These are phyloP conservation scores for Pleurotus sapidus DNA, from an alignment of 768 basidiomycete species.

Conservation along the genomic window DNA sequence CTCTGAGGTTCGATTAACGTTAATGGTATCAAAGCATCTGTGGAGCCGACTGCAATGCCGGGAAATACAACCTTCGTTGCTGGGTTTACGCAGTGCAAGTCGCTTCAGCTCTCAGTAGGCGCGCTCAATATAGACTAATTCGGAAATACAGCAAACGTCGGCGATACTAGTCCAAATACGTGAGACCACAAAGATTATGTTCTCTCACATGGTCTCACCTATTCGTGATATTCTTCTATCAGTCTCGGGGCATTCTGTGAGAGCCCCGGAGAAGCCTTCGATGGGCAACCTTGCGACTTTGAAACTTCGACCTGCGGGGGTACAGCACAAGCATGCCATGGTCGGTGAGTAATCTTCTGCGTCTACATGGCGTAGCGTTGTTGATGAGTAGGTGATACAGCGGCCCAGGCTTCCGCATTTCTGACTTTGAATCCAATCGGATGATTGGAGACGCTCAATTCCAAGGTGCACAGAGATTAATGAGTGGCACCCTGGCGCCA, in stretches of 20 bases:
- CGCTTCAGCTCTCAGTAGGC: slow-evolving; percentile 3
- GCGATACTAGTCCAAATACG: slow-evolving; percentile 81
- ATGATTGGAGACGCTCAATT: slow-evolving; percentile 73
- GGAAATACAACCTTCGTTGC: slow-evolving; percentile 72
- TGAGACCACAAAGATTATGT: slow-evolving; percentile 30
- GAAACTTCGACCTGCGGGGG: slow-evolving; percentile 76
- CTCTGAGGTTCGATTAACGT: background rate
- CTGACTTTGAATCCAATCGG: slow-evolving; percentile 73
- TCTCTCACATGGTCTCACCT: background rate
- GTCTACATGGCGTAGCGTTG: background rate
- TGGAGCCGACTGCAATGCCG: slow-evolving; percentile 64
- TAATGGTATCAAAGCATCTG: slow-evolving; percentile 38
- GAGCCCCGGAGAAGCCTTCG: slow-evolving; percentile 64
- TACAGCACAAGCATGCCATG: slow-evolving; percentile 64
- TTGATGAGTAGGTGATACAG: slow-evolving; percentile 28
- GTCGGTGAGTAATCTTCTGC: slow-evolving; percentile 40
- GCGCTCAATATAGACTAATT: slow-evolving; percentile 1
- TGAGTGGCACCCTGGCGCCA: slow-evolving; percentile 44
- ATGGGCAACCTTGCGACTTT: slow-evolving; percentile 68
- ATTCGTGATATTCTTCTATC: slow-evolving; percentile 5
- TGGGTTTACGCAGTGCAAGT: slow-evolving; percentile 70
- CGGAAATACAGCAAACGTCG: slow-evolving; percentile 61
- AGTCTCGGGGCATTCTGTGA: slow-evolving; percentile 76
- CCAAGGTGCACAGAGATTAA: slow-evolving; percentile 61
- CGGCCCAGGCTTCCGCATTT: slow-evolving; percentile 72